These are phyloP conservation scores for Kokia cookei DNA, from an alignment of 441 rosid genomes.

Conservation along the genomic window DNA sequence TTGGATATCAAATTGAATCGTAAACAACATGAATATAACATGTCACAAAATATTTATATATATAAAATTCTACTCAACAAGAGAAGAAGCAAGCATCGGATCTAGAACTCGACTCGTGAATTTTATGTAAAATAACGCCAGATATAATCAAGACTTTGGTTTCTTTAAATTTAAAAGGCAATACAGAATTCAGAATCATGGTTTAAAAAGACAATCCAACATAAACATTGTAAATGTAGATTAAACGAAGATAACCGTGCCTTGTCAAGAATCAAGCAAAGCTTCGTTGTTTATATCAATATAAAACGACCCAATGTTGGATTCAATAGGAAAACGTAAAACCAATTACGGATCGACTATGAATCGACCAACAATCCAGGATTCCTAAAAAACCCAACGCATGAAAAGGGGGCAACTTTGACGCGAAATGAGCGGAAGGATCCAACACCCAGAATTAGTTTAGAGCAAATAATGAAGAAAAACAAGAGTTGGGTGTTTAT, in stretches of 20 bases:
- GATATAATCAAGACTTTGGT: neutral
- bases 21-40: constrained; percentile 7
- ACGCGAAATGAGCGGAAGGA: constrained; percentile 17
- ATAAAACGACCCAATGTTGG: constrained; percentile 29
- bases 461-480: neutral
- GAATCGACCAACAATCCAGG: constrained; percentile 35
- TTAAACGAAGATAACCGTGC: constrained; percentile 22
- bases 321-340: constrained; percentile 27
- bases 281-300: neutral
- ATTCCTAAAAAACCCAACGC: constrained; percentile 29
- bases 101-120: constrained; percentile 15
- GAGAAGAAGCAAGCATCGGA: constrained; percentile 15
- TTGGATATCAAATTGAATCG: neutral
- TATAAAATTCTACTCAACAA: neutral
- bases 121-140: constrained; percentile 1
- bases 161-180: constrained; percentile 1
- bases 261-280: constrained; percentile 3
- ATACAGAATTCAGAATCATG: constrained; percentile 6
- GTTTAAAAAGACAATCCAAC: constrained; percentile 16
- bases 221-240: constrained; percentile 26
- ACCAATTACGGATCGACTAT: constrained; percentile 24
- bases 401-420: constrained; percentile 11
- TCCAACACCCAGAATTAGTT: constrained; percentile 25
- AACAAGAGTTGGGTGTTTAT: neutral
- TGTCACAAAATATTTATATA: neutral